Base-by-base conservation (phyloP, 352 stramenopile genomes). In the Pythium folliculosum region DNA sequence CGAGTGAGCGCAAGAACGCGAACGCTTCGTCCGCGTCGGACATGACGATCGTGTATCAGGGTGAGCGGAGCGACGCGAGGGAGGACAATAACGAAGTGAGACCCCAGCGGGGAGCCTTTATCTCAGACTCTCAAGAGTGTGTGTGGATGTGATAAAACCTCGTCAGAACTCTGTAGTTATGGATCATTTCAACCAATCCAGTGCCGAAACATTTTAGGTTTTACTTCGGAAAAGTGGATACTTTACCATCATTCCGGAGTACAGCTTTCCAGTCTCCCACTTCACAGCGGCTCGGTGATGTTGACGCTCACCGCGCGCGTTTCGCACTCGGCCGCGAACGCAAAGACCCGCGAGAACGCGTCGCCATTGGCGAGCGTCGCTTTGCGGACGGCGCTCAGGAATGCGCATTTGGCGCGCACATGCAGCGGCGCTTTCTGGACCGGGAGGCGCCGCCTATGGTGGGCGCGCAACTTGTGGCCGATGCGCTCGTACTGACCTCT, bases 241-340 rank as follows among this genome's bases (percentile, higher is more conserved):
- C n/a, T n/a, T n/a, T n/a, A n/a, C n/a, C n/a, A n/a, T n/a, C n/a
- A n/a, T n/a, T n/a, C n/a, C n/a, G n/a, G n/a, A n/a, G n/a, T n/a
- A n/a, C n/a, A n/a, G n/a, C n/a, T n/a, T n/a, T n/a, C n/a, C n/a
- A n/a, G n/a, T n/a, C n/a, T n/a, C n/a, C n/a, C n/a, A n/a, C n/a
- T n/a, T n/a, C n/a, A 32, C 27, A 32, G 27, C 27, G 27, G 27
- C 5, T 55, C 12, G 48, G 48, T 35, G n/a, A 45, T 32, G 6
- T 1, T 54, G 16, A 62, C 55, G 8, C 30, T 27, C 17, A 62
- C 37, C 14, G 25, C 52, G 10, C 40, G 40, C 16, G 40, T 62
- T 25, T 50, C 53, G 30, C 53, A 60, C 35, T 35, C 37, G 35
- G 53, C 53, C 0, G 53, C 53, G n/a, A 60, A 60, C 32, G 7